These are phyloP conservation scores for Globisporangium okanoganense DNA, from an alignment of 352 stramenopile species.

Conservation along the genomic window DNA sequence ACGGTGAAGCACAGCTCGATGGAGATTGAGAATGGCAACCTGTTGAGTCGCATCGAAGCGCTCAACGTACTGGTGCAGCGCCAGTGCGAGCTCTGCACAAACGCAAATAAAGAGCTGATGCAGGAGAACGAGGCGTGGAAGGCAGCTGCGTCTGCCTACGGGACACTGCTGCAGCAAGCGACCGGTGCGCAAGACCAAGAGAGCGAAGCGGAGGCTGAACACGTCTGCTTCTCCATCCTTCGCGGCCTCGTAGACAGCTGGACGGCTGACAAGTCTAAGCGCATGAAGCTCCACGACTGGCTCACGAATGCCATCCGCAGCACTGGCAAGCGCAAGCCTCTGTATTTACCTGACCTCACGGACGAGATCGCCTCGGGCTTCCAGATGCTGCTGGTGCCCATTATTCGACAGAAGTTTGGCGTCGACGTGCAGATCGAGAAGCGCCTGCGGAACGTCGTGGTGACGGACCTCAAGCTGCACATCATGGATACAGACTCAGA, in stretches of 20 bases:
- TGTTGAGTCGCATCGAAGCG: conserved; percentile 38
- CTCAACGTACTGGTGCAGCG: conserved; percentile 26
- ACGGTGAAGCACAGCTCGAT: conserved; percentile 24
- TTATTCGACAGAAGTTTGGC: conserved; percentile 53
- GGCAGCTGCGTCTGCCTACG: conserved; percentile 35
- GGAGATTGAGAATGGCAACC: conserved; percentile 36
- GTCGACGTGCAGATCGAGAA: conserved; percentile 57
- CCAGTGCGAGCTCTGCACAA: conserved; percentile 25
- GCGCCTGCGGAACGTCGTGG: conserved; percentile 50
- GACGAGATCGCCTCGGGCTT: conserved; percentile 60
- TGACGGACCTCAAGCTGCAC: conserved; percentile 57
- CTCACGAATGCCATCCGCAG: conserved; percentile 58
- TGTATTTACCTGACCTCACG: conserved; percentile 62
- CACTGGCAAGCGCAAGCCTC: conserved; percentile 43
- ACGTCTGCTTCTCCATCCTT: conserved; percentile 59
- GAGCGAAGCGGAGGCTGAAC: conserved; percentile 40
- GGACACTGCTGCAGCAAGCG: conserved; percentile 30
- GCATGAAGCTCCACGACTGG: conserved; percentile 70
- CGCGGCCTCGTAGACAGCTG: conserved; percentile 55
- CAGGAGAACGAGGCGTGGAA: conserved; percentile 44
- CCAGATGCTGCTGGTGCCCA: conserved; percentile 54
- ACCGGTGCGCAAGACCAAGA: conserved; percentile 22
- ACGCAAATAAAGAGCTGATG: conserved; percentile 20
- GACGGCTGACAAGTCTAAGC: conserved; percentile 68
- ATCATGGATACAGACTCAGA: conserved; percentile 21